A percentile compares a stretch with the other conserved stretches of the same genome.
Evolutionary conservation across 2,329 filamentous ascomycete genomes (phyloP).

Genomic region (Rutstroemia sp.): DNA sequence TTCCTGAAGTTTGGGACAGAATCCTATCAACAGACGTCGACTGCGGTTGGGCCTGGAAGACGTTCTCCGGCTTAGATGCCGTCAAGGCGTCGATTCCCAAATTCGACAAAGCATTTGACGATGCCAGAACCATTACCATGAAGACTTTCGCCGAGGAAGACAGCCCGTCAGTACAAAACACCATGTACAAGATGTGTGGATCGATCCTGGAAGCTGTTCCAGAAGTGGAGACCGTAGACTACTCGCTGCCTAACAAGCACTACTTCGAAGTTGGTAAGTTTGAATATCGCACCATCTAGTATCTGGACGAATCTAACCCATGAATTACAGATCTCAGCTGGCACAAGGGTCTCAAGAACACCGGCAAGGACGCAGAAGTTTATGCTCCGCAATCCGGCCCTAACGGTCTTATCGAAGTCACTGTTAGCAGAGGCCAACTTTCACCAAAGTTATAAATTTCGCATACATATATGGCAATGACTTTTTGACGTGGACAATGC

Average conservation of each 20-base stretch:
- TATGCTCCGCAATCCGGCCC: constrained; percentile 89
- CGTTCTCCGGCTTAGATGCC: constrained; percentile 57
- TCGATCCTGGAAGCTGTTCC: constrained; percentile 72
- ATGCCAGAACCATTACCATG: constrained; percentile 78
- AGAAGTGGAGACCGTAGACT: constrained; percentile 65
- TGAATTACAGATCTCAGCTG: constrained; percentile 70
- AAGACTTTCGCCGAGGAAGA: constrained; percentile 85
- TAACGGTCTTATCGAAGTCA: constrained; percentile 93
- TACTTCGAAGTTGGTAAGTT: constrained; percentile 90
- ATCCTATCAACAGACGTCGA: constrained; percentile 93
- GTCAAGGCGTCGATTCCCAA: constrained; percentile 55
- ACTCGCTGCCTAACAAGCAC: constrained; percentile 93
- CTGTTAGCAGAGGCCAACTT: constrained; percentile 52
- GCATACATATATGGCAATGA: not conserved
- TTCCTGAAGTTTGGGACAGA: constrained; percentile 87
- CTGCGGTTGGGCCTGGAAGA: constrained; percentile 77
- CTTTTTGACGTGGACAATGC: not conserved
- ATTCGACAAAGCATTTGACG: constrained; percentile 74
- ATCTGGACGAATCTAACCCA: constrained; percentile 12
- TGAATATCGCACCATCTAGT: not conserved
- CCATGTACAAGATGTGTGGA: constrained; percentile 98
- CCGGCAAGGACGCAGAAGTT: constrained; percentile 89
- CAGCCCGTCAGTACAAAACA: constrained; percentile 89
- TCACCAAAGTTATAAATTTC: constrained; percentile 22
- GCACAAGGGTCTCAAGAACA: constrained; percentile 95